Evolutionary conservation across 1,139 yeast genomes (phyloP).

Genomic region (Yamadazyma dushanensis): DNA sequence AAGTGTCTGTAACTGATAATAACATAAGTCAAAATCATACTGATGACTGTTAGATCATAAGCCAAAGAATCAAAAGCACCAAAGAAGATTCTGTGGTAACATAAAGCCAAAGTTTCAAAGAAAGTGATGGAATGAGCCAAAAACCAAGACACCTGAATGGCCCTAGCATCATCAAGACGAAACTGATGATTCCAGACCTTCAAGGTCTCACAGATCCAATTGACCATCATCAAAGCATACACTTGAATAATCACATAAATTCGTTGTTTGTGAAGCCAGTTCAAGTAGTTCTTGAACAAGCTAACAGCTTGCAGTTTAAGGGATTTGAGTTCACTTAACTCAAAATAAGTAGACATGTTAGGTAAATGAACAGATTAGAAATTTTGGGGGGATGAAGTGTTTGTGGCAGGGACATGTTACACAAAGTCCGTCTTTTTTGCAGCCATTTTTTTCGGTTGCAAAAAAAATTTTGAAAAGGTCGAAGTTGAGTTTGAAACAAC

Average conservation of each 20-base stretch:
- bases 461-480: too few relatives aligned
- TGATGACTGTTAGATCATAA: slow-evolving; percentile 4
- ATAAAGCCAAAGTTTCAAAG: background rate
- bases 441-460: too few relatives aligned
- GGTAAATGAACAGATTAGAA: background rate
- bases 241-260: background rate
- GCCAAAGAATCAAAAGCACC: background rate
- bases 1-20: slow-evolving; percentile 23
- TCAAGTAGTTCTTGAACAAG: background rate
- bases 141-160: slow-evolving; percentile 4
- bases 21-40: slow-evolving; percentile 20
- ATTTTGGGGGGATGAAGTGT: background rate
- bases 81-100: background rate
- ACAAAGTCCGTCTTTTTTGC: too few relatives aligned
- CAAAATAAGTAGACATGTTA: background rate
- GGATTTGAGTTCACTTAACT: background rate
- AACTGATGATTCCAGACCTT: background rate
- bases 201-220: background rate
- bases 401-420: too few relatives aligned
- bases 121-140: slow-evolving; percentile 6
- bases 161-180: background rate
- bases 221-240: slow-evolving; percentile 1
- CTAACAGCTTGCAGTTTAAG: background rate
- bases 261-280: slow-evolving; percentile 3
- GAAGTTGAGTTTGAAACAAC: too few relatives aligned